Base-by-base conservation (phyloP, 352 stramenopile species). In the Globisporangium perplexum region DNA sequence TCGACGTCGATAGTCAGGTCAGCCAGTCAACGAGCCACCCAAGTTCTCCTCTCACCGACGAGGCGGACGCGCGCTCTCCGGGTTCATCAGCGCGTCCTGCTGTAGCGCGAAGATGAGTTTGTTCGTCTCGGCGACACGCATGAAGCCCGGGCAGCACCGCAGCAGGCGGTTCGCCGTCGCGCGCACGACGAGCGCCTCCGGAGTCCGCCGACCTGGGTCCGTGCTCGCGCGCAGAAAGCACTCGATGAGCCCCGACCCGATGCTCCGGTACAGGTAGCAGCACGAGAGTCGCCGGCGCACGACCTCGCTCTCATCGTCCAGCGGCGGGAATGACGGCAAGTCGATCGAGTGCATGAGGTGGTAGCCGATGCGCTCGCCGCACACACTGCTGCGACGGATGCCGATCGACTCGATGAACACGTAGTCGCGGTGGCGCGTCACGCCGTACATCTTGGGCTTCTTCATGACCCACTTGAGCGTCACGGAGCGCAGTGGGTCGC, bases 301-400 rank as follows among this genome's bases (percentile, higher is more conserved):
- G 22, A 56, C 41, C 24, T 50, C 36, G 18, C 55, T 42, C 47
- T 66, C 47, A 18, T 46, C 48, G 31, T 47, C 41, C 1, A 63
- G 42, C 18, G 38, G 24, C 17, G 55, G 60, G 26, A 64, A 46
- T 42, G 46, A 26, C 41, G 58, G 58, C n/a, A 72, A 49, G 5
- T 69, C 59, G 8, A 77, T 48, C 38, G 68, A 77, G 41, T 74
- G 68, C 28, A 64, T 33, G 15, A 77, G 22, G 41, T 62, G 49
- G 56, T 68, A 77, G 10, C 68, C 68, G 26, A 77, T 65, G 31
- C 53, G 51, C 26, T 71, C 62, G 20, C 60, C 50, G 39, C 45
- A 47, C 3, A 49, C 44, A 30, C 45, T 57, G 11, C 47, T 47
- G 31, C 47, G 44, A 4, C 47, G 35, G 35, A 69, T 62, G 23